Conservation (phyloP, 83 land plant genomes). For the Picea abies region DNA sequence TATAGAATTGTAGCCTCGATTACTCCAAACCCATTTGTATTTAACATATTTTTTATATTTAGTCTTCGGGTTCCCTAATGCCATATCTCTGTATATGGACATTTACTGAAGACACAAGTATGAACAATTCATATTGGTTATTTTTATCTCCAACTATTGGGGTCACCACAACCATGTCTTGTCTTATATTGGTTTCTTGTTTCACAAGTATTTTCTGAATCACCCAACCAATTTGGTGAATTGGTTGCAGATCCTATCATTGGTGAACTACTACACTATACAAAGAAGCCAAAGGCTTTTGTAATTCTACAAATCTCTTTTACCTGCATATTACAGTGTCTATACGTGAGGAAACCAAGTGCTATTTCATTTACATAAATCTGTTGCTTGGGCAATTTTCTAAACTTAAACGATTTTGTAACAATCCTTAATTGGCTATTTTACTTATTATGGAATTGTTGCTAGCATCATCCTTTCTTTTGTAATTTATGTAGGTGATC, state of each 20-base stretch:
- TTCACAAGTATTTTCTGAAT: constrained; percentile 84
- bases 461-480: not conserved
- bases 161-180: not conserved
- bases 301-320: constrained; percentile 45
- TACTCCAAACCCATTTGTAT: not conserved
- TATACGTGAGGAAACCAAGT: not conserved
- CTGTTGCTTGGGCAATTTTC: not conserved
- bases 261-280: constrained; percentile 91
- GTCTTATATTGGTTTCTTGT: constrained; percentile 1
- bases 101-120: not conserved
- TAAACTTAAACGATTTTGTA: not conserved
- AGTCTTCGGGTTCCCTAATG: not conserved
- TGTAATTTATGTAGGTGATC: constrained; percentile 63
- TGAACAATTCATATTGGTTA: too few species aligned
- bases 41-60: not conserved
- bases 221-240: constrained; percentile 90
- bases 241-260: constrained; percentile 88
- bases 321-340: not conserved
- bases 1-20: not conserved
- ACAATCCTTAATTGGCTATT: not conserved
- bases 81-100: not conserved
- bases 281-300: constrained; percentile 98
- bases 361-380: not conserved
- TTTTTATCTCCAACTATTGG: not conserved
- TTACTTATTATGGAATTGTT: not conserved